Evolutionary conservation across 768 basidiomycete species (phyloP).

Genomic region (Stropharia rugosoannulata): DNA sequence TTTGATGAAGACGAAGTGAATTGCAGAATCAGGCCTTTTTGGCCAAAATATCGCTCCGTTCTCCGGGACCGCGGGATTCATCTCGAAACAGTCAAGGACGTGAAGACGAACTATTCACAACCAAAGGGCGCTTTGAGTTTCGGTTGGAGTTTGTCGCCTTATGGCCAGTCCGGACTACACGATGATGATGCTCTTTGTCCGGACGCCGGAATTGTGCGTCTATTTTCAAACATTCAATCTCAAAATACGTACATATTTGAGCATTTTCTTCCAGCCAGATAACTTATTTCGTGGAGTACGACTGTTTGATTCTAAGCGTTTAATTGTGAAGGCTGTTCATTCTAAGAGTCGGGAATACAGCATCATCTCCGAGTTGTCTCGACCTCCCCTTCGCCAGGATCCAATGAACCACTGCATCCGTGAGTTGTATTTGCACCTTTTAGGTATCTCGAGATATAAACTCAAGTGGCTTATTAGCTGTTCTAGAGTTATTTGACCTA

Average conservation of each 20-base stretch:
- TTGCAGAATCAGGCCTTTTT: constrained; percentile 56
- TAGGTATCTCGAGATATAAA: neutral
- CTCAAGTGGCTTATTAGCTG: constrained; percentile 39
- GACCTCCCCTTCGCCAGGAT: constrained; percentile 49
- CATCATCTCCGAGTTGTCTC: constrained; percentile 54
- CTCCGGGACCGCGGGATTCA: constrained; percentile 54
- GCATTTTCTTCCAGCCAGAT: constrained; percentile 44
- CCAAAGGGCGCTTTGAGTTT: constrained; percentile 9
- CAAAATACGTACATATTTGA: neutral
- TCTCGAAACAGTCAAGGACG: constrained; percentile 70
- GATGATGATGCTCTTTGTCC: constrained; percentile 62
- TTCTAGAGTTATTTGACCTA: constrained; percentile 61
- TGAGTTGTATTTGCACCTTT: constrained; percentile 32
- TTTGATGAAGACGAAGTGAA: constrained; percentile 62
- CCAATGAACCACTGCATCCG: constrained; percentile 79
- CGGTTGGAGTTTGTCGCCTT: constrained; percentile 14
- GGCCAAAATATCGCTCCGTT: constrained; percentile 52
- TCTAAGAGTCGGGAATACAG: constrained; percentile 60
- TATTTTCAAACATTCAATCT: neutral
- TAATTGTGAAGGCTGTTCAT: constrained; percentile 72
- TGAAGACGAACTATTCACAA: constrained; percentile 52
- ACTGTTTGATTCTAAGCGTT: constrained; percentile 45
- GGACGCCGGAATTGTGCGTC: constrained; percentile 68
- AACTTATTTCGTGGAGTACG: constrained; percentile 70
- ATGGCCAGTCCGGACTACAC: constrained; percentile 11